A percentile compares a stretch with the other conserved stretches of the same genome.
Conservation (phyloP, 108 stramenopile genomes). For the Pseudonitzschia multiseries region DNA sequence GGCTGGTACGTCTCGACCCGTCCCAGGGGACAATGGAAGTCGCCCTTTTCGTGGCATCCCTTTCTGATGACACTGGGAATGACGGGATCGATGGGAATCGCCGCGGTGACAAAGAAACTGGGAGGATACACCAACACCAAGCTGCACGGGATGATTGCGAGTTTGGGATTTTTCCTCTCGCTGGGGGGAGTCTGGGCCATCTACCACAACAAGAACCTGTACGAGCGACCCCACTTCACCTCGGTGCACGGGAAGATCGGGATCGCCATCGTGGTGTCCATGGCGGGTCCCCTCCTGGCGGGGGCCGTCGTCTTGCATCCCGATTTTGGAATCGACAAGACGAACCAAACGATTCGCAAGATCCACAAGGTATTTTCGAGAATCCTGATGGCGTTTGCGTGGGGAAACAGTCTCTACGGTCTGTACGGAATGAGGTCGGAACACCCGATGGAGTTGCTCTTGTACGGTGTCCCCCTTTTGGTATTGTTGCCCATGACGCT, state of each 20-base stretch:
- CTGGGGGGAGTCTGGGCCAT: slow-evolving; percentile 67
- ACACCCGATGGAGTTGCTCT: slow-evolving; percentile 36
- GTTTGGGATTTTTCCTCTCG: slow-evolving; percentile 44
- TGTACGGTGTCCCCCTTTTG: slow-evolving; percentile 63
- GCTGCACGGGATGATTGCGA: slow-evolving; percentile 69
- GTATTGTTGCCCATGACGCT: slow-evolving; percentile 63
- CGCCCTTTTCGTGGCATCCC: slow-evolving; percentile 78
- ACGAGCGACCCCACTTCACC: slow-evolving; percentile 59
- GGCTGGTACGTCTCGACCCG: slow-evolving; percentile 48
- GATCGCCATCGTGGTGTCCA: slow-evolving; percentile 39
- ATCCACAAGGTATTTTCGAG: slow-evolving; percentile 65
- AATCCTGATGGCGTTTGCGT: slow-evolving; percentile 46
- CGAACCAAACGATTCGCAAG: slow-evolving; percentile 62
- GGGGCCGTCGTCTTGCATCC: slow-evolving; percentile 80
- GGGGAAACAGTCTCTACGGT: slow-evolving; percentile 62
- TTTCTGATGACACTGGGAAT: slow-evolving; percentile 77
- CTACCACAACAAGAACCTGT: slow-evolving; percentile 71
- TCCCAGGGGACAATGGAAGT: slow-evolving; percentile 61
- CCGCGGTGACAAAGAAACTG: slow-evolving; percentile 70
- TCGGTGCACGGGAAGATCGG: slow-evolving; percentile 62
- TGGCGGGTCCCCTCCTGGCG: slow-evolving; percentile 48
- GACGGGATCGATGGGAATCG: slow-evolving; percentile 70
- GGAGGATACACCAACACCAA: slow-evolving; percentile 87
- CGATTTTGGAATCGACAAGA: slow-evolving; percentile 81
- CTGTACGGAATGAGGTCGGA: slow-evolving; percentile 51